Conservation (phyloP, 164 flowering plant genomes). For the Magnolia officinalis region DNA sequence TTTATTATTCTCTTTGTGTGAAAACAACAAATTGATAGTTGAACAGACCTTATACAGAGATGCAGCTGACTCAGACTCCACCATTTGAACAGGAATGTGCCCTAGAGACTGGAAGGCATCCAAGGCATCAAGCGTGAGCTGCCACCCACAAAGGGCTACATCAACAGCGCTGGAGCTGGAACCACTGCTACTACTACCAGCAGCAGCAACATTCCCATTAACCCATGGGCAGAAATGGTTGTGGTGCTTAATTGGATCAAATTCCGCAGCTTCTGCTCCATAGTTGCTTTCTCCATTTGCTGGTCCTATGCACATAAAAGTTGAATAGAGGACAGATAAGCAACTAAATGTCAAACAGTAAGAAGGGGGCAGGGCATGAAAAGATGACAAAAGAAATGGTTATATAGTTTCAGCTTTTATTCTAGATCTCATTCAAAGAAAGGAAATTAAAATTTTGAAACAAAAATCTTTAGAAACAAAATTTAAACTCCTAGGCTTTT, state of each 20-base stretch:
- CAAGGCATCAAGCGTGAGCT: conserved; percentile 87
- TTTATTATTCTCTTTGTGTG: too few species aligned
- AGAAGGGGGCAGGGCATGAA: background rate
- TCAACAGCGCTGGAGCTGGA: conserved; percentile 44
- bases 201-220: conserved; percentile 98
- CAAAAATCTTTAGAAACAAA: background rate
- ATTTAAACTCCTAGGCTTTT: too few species aligned
- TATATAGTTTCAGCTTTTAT: background rate
- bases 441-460: background rate
- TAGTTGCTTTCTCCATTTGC: conserved; percentile 88
- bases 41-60: conserved; percentile 75
- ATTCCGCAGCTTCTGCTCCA: conserved; percentile 63
- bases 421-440: background rate
- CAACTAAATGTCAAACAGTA: background rate
- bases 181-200: conserved; percentile 54
- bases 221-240: conserved; percentile 95
- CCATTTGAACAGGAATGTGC: conserved; percentile 56
- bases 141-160: conserved; percentile 89
- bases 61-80: conserved; percentile 92
- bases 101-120: conserved; percentile 71
- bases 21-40: too few species aligned
- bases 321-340: background rate
- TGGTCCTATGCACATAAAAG: conserved; percentile 44
- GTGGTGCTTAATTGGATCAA: conserved; percentile 90
- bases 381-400: background rate